A percentile compares a stretch with the other conserved stretches of the same genome.
Evolutionary conservation across 768 basidiomycete species (phyloP).

Genomic region (Trametopsis cervina): DNA sequence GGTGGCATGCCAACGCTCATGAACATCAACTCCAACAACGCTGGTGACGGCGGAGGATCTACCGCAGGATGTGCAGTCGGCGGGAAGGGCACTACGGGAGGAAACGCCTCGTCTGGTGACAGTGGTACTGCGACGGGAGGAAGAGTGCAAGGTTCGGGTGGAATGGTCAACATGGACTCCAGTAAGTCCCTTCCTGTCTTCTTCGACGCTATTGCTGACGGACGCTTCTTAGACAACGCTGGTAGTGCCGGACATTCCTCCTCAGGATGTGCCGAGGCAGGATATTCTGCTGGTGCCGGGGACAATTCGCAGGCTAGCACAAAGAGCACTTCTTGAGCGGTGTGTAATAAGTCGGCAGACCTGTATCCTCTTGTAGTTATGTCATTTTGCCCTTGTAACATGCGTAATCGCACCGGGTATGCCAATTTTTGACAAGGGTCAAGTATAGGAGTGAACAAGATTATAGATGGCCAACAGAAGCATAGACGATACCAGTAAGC

Average conservation of each 20-base stretch:
- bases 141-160: conserved; percentile 15
- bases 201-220: background rate
- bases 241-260: conserved; percentile 18
- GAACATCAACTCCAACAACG: conserved; percentile 28
- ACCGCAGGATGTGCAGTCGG: conserved; percentile 21
- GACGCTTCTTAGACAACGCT: conserved; percentile 18
- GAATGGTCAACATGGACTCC: conserved; percentile 21
- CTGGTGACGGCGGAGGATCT: conserved; percentile 22
- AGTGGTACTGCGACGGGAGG: conserved; percentile 26
- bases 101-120: conserved; percentile 21
- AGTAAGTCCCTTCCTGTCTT: conserved; percentile 16
- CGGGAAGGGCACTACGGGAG: conserved; percentile 15
- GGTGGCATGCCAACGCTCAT: conserved; percentile 21
- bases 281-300: conserved; percentile 7
- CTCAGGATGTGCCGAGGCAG: conserved; percentile 21
- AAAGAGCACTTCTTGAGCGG: too few species aligned
- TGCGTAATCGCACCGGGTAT: too few species aligned
- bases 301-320: conserved; percentile 1
- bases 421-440: too few species aligned
- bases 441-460: too few species aligned
- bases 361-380: too few species aligned
- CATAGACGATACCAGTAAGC: too few species aligned
- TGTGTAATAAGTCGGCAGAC: too few species aligned
- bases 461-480: too few species aligned
- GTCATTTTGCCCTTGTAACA: too few species aligned